These are phyloP conservation scores for Crucihimalaya himalaica DNA, from an alignment of 345 rosid genomes.

Conservation along the genomic window DNA sequence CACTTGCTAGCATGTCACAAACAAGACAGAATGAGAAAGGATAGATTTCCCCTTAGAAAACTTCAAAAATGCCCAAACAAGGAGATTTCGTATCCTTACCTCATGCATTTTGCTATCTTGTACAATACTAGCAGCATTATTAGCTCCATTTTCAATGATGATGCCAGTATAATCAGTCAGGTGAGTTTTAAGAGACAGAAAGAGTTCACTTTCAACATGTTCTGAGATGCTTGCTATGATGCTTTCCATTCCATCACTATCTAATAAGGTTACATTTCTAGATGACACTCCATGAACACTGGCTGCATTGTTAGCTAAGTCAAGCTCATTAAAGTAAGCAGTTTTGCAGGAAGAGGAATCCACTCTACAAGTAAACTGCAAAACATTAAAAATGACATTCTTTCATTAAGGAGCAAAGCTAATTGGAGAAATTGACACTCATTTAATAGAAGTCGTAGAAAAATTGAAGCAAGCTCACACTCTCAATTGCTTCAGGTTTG, in stretches of 20 bases:
- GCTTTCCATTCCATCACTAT: constrained; percentile 28
- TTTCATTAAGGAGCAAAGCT: constrained; percentile 8
- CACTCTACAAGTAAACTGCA: constrained; percentile 46
- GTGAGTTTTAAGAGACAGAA: constrained; percentile 50
- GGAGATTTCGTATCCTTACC: constrained; percentile 37
- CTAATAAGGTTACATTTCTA: constrained; percentile 32
- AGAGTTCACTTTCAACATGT: constrained; percentile 64
- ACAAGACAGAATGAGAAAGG: constrained; percentile 12
- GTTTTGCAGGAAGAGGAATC: constrained; percentile 41
- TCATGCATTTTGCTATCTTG: constrained; percentile 43
- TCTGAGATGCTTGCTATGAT: constrained; percentile 47
- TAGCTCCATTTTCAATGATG: constrained; percentile 59
- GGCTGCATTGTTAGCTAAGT: constrained; percentile 35
- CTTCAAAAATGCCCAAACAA: neutral
- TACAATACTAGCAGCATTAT: constrained; percentile 38
- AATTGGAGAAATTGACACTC: neutral
- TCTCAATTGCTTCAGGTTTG: constrained; percentile 40
- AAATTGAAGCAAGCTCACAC: constrained; percentile 33
- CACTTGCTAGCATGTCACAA: constrained; percentile 23
- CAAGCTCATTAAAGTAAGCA: constrained; percentile 54
- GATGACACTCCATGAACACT: constrained; percentile 32
- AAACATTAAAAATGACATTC: constrained; percentile 39
- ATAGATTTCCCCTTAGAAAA: neutral
- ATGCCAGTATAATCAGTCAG: constrained; percentile 49
- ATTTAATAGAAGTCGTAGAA: neutral